These are phyloP conservation scores for Aristolochia californica DNA, from an alignment of 164 flowering plant species.

Conservation along the genomic window DNA sequence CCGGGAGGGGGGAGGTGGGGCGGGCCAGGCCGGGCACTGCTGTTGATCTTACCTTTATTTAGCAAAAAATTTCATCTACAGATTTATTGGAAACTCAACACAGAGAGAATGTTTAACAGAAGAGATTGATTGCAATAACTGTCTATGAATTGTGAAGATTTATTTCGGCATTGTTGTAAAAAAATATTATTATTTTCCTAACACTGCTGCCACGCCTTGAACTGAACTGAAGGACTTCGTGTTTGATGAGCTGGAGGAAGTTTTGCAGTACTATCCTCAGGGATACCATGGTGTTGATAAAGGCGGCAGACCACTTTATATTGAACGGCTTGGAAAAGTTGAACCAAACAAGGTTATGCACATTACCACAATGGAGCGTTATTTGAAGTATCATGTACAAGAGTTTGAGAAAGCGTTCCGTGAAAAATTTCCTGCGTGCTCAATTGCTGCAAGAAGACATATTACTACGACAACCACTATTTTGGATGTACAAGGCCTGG, in stretches of 20 bases:
- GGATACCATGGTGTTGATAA: conserved; percentile 97
- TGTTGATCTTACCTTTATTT: too few relatives aligned
- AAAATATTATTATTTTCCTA: too few relatives aligned
- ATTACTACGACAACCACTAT: conserved; percentile 81
- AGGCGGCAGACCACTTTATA: conserved; percentile 92
- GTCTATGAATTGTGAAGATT: too few relatives aligned
- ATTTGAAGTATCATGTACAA: conserved; percentile 84
- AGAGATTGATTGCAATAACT: too few relatives aligned
- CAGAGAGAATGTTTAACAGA: too few relatives aligned
- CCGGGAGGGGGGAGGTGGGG: too few relatives aligned
- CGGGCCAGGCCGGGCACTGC: too few relatives aligned
- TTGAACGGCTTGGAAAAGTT: conserved; percentile 91
- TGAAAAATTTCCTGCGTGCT: conserved; percentile 91
- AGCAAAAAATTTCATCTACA: too few relatives aligned
- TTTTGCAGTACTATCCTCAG: conserved; percentile 79
- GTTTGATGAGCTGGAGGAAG: conserved; percentile 82
- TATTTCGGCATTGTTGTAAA: too few relatives aligned
- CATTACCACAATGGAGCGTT: conserved; percentile 71
- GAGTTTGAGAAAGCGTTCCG: conserved; percentile 79
- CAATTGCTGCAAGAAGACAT: conserved; percentile 73
- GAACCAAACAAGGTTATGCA: conserved; percentile 77
- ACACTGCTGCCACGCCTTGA: too few relatives aligned
- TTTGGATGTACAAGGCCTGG: conserved; percentile 96
- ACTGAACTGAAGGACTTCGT: conserved; percentile 50
- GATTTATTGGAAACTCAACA: too few relatives aligned